Percentiles rank a stretch among this genome's conserved stretches.
Conservation (phyloP, 2,329 filamentous ascomycete species). For the Verticillium nonalfalfae region DNA sequence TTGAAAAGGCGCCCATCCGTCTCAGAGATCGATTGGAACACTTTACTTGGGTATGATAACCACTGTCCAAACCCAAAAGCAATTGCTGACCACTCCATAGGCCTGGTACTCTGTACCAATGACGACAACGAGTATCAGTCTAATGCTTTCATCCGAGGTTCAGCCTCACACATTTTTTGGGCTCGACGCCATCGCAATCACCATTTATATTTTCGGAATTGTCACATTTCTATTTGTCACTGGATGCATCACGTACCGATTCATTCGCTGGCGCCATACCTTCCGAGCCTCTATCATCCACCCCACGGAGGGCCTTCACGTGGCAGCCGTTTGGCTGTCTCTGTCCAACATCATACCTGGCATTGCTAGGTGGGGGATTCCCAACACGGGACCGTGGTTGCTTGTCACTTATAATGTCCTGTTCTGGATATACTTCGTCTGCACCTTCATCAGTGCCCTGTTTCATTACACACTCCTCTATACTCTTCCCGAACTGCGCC, state of each 20-base stretch:
- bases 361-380: conserved; percentile 41
- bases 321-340: conserved; percentile 56
- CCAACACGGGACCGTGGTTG: conserved; percentile 40
- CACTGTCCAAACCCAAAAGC: not conserved
- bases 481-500: conserved; percentile 34
- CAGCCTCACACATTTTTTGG: conserved; percentile 49
- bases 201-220: conserved; percentile 44
- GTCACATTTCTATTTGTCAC: conserved; percentile 49
- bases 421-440: conserved; percentile 56
- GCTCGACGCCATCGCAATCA: conserved; percentile 42
- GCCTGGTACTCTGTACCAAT: conserved; percentile 5
- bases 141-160: conserved; percentile 34
- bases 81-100: not conserved
- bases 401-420: conserved; percentile 42
- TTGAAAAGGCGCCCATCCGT: not conserved
- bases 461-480: conserved; percentile 54
- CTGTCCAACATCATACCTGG: conserved; percentile 52
- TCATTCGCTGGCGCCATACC: conserved; percentile 39
- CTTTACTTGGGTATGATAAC: not conserved
- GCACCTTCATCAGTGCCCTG: conserved; percentile 46
- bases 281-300: conserved; percentile 38
- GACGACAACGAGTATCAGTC: conserved; percentile 38
- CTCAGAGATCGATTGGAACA: not conserved
- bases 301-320: conserved; percentile 52
- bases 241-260: conserved; percentile 40